Evolutionary conservation across 768 basidiomycete genomes (phyloP), one percentile per base, ranked within the genome.

Genomic region (Pulveroboletus sp.): DNA sequence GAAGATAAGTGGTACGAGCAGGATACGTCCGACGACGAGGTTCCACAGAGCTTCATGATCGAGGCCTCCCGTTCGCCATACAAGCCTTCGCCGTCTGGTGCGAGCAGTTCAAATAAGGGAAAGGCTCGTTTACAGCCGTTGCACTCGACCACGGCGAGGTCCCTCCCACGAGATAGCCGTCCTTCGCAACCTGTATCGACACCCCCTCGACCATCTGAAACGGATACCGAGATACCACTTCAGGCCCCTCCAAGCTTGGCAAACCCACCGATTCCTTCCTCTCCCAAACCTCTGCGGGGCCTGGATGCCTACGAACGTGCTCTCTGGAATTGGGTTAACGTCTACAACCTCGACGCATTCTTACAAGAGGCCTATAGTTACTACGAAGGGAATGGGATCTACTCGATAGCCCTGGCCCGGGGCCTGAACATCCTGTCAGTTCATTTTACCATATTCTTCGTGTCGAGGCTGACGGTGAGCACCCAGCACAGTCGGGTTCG

Each of bases 321-420:
- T 1, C 68, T 98, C 41, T 99, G 96, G 96, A 88, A 89, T 50
- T 99, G 96, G 96, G 93, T 97, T 51, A 99, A 99, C 64, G 93
- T 98, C 12, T 92, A 93, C 64, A 97, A 99, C 64, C 77, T 99
- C 32, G 96, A 99, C 62, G 85, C 83, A 8, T 99, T 94, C 68
- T 71, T 99, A 24, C 91, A 95, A 69, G 93, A 97, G 55, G 91
- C 91, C 32, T 98, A 99, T 68, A 76, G 78, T 38, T 99, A 98
- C 68, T 99, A 99, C 64, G 87, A 91, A 63, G 93, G 94, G 22
- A 96, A 96, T 65, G 96, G 96, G 2, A 86, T 97, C 30, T 97
- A 88, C 64, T 93, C 91, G 59, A 99, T 99, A 59, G 90, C 90
- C 12, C 76, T 99, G 19, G 79, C 89, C 9, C 78, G 89, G 38